Evolutionary conservation across 2,329 filamentous ascomycete species (phyloP), one percentile per base, ranked within the genome.

Genomic region (Arthrobotrys sphaeroides): DNA sequence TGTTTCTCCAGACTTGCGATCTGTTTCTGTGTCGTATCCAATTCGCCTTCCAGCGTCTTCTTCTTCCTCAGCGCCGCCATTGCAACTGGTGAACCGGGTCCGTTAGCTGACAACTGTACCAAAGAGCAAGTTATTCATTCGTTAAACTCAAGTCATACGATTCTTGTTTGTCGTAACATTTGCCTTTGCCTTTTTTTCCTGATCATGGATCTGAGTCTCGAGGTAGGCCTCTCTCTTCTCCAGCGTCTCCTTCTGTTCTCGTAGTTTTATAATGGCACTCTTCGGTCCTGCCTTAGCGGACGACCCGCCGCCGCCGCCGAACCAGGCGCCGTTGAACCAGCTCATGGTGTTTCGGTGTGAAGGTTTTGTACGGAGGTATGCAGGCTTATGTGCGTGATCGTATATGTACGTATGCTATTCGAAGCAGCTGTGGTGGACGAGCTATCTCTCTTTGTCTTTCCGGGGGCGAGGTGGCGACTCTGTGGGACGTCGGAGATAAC

Each of bases 231-330:
- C 94, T 75, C 94, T 88, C 87, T 99, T 99, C 85, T 96, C 93
- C 82, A 99, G 87, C 94, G 98, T 98, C 80, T 97, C 94, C 47
- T 98, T 87, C 85, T 97, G 94, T 81, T 90, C 88, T 80, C 95
- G 89, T 81, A 99, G 85, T 75, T 88, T 88, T 69, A 99, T 86
- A 81, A 99, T 99, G 79, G 95, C 95, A 86, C 97, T 95, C 88
- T 99, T 99, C 70, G 95, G 93, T 75, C 89, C 91, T 85, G 97
- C 93, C 85, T 96, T 97, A 87, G 93, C 92, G 85, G 93, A 90
- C 80, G 90, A 90, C 80, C 51, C 51, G 18, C 90, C 90, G 81
- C 89, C 88, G 81, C 93, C 93, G 84, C 94, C 93, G 83, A 97
- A 97, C 93, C 60, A 77, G 33, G 43, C 28, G 43, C 51, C 38